Evolutionary conservation across 2,329 filamentous ascomycete species (phyloP).

Genomic region (Apiospora phragmitis): DNA sequence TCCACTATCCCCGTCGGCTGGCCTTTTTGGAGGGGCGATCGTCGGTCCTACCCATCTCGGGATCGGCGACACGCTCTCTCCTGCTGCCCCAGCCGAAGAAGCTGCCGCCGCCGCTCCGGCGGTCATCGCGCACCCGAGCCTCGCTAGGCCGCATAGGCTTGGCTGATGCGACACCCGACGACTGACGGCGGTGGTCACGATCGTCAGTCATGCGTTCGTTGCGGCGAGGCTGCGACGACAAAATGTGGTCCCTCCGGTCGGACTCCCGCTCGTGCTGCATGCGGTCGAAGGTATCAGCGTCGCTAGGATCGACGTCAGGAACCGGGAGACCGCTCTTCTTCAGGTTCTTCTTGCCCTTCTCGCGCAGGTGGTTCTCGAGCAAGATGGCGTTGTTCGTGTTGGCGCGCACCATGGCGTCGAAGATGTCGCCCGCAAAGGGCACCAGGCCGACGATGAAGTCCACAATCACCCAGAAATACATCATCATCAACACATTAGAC

Average conservation of each 20-base stretch:
- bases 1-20: slow-evolving; percentile 18
- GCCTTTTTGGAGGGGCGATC: slow-evolving; percentile 18
- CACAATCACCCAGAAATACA: slow-evolving; percentile 77
- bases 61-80: slow-evolving; percentile 28
- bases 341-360: slow-evolving; percentile 63
- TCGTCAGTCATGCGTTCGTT: slow-evolving; percentile 4
- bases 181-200: slow-evolving; percentile 22
- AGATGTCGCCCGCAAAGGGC: slow-evolving; percentile 74
- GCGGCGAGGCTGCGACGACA: slow-evolving; percentile 11
- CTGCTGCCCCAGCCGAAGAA: slow-evolving; percentile 31
- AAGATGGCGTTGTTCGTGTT: slow-evolving; percentile 76
- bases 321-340: slow-evolving; percentile 46
- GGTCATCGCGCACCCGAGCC: slow-evolving; percentile 26
- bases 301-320: slow-evolving; percentile 51
- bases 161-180: slow-evolving; percentile 12
- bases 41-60: slow-evolving; percentile 25
- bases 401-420: slow-evolving; percentile 70
- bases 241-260: slow-evolving; percentile 10
- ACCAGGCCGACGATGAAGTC: slow-evolving; percentile 76
- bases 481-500: slow-evolving; percentile 58
- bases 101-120: slow-evolving; percentile 22
- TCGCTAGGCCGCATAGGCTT: slow-evolving; percentile 23
- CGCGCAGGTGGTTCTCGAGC: slow-evolving; percentile 66
- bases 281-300: slow-evolving; percentile 53
- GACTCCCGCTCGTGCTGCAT: slow-evolving; percentile 19